Conservation (phyloP, 768 basidiomycete genomes). For the Naganishia friedmannii region DNA sequence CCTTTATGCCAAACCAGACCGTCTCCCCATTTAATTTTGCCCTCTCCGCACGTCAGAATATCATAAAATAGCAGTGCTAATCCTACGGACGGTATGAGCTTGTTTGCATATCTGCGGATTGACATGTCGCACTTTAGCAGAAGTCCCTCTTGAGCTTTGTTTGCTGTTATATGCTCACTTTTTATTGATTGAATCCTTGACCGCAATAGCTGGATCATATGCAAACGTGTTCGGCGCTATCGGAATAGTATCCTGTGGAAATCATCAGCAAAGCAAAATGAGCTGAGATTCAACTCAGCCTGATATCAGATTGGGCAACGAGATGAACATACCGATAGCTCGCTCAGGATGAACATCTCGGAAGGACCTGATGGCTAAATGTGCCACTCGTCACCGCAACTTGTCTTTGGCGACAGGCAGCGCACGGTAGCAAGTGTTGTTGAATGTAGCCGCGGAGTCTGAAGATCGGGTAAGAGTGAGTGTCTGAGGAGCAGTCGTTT, state of each 20-base stretch:
- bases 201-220: conserved; percentile 67
- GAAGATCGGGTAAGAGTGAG: no score
- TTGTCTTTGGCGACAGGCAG: not conserved
- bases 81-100: conserved; percentile 75
- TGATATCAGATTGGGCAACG: not conserved
- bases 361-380: not conserved
- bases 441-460: no score
- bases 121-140: not conserved
- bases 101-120: conserved; percentile 68
- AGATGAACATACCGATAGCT: conserved; percentile 10
- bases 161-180: conserved; percentile 55
- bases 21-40: conserved; percentile 90
- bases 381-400: no score
- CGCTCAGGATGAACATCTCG: conserved; percentile 10
- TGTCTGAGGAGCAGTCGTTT: no score
- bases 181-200: conserved; percentile 83
- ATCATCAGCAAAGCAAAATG: not conserved
- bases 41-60: conserved; percentile 78
- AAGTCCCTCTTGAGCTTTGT: not conserved
- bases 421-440: not conserved
- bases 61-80: conserved; percentile 89
- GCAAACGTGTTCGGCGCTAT: conserved; percentile 19
- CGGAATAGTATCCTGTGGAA: conserved; percentile 6
- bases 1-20: conserved; percentile 93
- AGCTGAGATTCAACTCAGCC: not conserved